Conservation (phyloP, 208 protist species). For the Trypanosoma lewisi region DNA sequence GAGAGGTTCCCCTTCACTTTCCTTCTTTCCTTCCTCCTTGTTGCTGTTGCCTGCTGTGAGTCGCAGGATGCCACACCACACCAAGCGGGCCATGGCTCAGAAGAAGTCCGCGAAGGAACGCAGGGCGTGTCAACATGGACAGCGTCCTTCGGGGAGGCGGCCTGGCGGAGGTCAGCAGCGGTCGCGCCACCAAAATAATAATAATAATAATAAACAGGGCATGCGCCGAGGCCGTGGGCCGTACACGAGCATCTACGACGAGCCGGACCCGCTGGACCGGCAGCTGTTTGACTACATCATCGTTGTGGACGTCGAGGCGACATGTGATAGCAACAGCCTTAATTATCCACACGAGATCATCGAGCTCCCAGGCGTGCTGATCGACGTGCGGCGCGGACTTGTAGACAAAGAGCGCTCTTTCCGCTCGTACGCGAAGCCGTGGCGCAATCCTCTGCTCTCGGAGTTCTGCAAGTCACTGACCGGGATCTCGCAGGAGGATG, state of each 20-base stretch:
- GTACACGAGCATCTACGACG: conserved; percentile 42
- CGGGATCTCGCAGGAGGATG: conserved; percentile 91
- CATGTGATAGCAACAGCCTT: conserved; percentile 67
- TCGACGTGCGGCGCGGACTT: conserved; percentile 74
- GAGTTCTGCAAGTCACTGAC: conserved; percentile 94
- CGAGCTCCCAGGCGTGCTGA: conserved; percentile 90
- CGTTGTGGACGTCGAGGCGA: conserved; percentile 91
- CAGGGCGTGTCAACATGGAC: conserved; percentile 18
- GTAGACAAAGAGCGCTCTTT: conserved; percentile 76
- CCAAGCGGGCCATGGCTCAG: conserved; percentile 77
- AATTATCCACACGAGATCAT: conserved; percentile 94
- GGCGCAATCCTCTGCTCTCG: conserved; percentile 77
- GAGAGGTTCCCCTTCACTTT: neutral
- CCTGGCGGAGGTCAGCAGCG: neutral
- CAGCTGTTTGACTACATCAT: conserved; percentile 93
- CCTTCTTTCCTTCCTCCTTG: conserved; percentile 7
- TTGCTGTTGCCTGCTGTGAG: neutral
- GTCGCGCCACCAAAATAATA: neutral
- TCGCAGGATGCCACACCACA: conserved; percentile 41
- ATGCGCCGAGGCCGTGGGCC: conserved; percentile 25
- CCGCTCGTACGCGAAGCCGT: conserved; percentile 90
- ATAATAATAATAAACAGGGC: conserved; percentile 19
- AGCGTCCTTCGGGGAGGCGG: neutral
- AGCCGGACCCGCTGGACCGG: conserved; percentile 61
- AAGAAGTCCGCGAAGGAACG: conserved; percentile 38